phyloP scores from a whole-genome alignment of 2,329 filamentous ascomycete species.

The Pyrenophora seminiperda region DNA sequence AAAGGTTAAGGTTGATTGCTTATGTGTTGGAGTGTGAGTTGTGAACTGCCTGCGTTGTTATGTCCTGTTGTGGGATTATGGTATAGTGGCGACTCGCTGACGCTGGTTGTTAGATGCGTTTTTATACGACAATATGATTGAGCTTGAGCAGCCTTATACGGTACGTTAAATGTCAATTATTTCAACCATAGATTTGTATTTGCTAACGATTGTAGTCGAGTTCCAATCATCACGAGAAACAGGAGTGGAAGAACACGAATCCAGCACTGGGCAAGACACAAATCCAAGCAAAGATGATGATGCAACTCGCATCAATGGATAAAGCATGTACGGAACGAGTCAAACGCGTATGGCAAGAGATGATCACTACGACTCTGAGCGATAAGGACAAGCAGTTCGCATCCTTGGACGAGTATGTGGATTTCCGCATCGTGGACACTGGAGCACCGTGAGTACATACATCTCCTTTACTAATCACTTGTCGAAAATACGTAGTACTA shows the following conservation, averaged over 20 bases:
- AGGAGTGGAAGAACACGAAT: not conserved
- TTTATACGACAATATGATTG: not conserved
- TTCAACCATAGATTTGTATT: not conserved
- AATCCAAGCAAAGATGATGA: not conserved
- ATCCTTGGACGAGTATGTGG: not conserved
- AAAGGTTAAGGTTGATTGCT: not conserved
- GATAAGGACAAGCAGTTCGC: not conserved
- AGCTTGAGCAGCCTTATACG: not conserved
- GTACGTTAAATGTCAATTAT: not conserved
- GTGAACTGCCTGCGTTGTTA: not conserved
- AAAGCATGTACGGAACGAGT: not conserved
- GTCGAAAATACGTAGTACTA: not conserved
- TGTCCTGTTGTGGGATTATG: too few relatives aligned
- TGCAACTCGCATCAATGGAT: not conserved
- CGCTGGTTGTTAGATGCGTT: not conserved
- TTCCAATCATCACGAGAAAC: not conserved
- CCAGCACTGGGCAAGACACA: not conserved
- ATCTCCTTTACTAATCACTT: too few relatives aligned
- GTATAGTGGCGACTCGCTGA: not conserved
- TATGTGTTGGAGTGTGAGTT: constrained; percentile 1
- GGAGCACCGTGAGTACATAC: not conserved
- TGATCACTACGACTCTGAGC: not conserved
- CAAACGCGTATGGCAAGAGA: not conserved
- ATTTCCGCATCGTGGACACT: not conserved
- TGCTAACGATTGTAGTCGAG: not conserved